Percentiles rank a stretch among this genome's conserved stretches.
Evolutionary conservation across 768 basidiomycete genomes (phyloP).

Genomic region (Pleurotus pulmonarius): DNA sequence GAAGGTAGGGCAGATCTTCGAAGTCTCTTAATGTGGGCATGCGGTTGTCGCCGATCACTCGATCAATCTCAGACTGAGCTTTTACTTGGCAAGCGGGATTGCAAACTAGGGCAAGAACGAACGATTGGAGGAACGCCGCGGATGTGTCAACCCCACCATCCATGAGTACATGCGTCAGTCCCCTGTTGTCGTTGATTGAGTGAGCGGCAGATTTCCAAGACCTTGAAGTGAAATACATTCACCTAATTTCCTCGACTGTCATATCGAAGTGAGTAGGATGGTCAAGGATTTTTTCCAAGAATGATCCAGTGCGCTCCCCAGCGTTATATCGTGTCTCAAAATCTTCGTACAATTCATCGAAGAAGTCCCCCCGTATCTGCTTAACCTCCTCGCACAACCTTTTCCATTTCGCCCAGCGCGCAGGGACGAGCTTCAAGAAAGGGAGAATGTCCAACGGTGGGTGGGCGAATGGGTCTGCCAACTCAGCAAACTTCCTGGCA

Average conservation of each 20-base stretch:
- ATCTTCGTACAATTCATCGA: constrained; percentile 23
- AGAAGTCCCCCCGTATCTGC: constrained; percentile 24
- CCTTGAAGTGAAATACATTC: background rate
- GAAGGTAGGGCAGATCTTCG: constrained; percentile 20
- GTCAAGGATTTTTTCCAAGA: constrained; percentile 26
- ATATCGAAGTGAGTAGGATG: constrained; percentile 19
- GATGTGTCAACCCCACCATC: background rate
- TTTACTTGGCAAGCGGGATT: constrained; percentile 20
- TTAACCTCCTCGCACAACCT: constrained; percentile 15
- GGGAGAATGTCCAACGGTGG: constrained; percentile 32
- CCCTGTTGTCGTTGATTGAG: background rate
- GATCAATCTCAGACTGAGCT: constrained; percentile 27
- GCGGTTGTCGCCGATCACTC: constrained; percentile 19
- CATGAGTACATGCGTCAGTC: background rate
- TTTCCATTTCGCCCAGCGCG: constrained; percentile 32
- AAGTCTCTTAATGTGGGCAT: constrained; percentile 21
- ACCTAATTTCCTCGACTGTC: constrained; percentile 21
- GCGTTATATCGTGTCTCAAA: constrained; percentile 19
- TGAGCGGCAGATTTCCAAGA: background rate
- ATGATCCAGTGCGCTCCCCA: constrained; percentile 23
- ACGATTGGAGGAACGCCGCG: constrained; percentile 7
- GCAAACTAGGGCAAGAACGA: constrained; percentile 21
- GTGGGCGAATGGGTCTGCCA: constrained; percentile 13
- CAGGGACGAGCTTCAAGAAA: constrained; percentile 26
- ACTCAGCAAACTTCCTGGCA: constrained; percentile 14